Evolutionary conservation across 1,284 basidiomycete genomes (phyloP).

Genomic region (Fomitopsis palustris): DNA sequence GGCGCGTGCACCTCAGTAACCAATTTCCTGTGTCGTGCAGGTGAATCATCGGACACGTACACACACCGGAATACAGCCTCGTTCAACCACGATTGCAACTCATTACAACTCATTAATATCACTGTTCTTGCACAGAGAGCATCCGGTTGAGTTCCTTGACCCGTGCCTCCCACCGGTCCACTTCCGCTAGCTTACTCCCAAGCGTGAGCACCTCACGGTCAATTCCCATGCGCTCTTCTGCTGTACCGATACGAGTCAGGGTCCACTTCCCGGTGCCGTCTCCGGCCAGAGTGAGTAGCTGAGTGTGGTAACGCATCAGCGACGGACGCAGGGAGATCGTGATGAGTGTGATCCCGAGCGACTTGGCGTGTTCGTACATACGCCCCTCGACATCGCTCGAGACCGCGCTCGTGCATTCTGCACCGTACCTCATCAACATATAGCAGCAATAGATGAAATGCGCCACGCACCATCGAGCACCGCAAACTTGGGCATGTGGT

Average conservation of each 20-base stretch:
- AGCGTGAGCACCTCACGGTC: conserved; percentile 68
- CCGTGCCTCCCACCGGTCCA: conserved; percentile 62
- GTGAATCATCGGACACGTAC: too few relatives aligned
- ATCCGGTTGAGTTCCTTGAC: conserved; percentile 54
- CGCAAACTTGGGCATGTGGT: conserved; percentile 77
- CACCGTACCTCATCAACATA: too few relatives aligned
- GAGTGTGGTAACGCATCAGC: conserved; percentile 80
- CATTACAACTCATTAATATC: too few relatives aligned
- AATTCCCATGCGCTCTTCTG: conserved; percentile 68
- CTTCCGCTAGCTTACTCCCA: conserved; percentile 64
- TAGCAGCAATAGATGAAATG: not conserved
- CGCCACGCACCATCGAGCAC: conserved; percentile 62
- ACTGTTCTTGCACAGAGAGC: conserved; percentile 32
- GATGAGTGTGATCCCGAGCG: conserved; percentile 90
- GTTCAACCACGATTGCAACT: too few relatives aligned
- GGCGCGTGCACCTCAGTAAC: too few relatives aligned
- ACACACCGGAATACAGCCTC: not conserved
- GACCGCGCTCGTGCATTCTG: conserved; percentile 95
- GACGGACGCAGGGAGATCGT: conserved; percentile 85
- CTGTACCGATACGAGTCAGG: conserved; percentile 66
- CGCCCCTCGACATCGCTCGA: conserved; percentile 94
- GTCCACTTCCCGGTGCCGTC: conserved; percentile 69
- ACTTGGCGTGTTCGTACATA: conserved; percentile 95
- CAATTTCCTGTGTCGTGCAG: too few relatives aligned
- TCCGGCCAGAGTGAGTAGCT: conserved; percentile 72